These are phyloP conservation scores for Lasiodiplodia sp. DNA, from an alignment of 2,329 filamentous ascomycete genomes.

Conservation along the genomic window DNA sequence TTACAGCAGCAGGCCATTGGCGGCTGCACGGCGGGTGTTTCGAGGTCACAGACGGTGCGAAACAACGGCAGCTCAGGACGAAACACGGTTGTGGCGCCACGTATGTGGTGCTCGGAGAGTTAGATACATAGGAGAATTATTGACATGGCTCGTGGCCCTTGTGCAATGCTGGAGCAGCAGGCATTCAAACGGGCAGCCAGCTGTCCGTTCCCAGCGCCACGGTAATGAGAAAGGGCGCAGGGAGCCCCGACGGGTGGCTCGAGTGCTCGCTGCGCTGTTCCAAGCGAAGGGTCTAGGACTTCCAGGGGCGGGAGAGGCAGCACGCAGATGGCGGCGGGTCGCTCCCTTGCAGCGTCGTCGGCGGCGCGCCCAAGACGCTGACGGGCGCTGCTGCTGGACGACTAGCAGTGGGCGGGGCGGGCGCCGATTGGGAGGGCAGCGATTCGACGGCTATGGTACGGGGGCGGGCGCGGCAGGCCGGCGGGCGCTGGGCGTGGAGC, in stretches of 20 bases:
- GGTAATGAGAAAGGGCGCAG: slow-evolving; percentile 28
- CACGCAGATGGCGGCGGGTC: not conserved
- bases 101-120: slow-evolving; percentile 14
- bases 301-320: slow-evolving; percentile 21
- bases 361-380: not conserved
- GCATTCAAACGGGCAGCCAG: slow-evolving; percentile 25
- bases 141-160: slow-evolving; percentile 22
- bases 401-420: slow-evolving; percentile 8
- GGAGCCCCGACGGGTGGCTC: slow-evolving; percentile 22
- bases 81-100: slow-evolving; percentile 16
- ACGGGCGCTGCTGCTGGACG: not conserved
- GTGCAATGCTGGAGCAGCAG: slow-evolving; percentile 14
- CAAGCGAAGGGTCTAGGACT: slow-evolving; percentile 22
- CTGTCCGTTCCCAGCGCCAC: slow-evolving; percentile 27
- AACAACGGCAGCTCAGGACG: slow-evolving; percentile 13
- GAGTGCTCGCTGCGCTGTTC: slow-evolving; percentile 25
- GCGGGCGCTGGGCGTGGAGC: not conserved
- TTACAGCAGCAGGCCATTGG: slow-evolving; percentile 5
- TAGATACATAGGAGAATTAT: slow-evolving; percentile 22
- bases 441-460: not conserved
- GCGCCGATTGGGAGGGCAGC: not conserved
- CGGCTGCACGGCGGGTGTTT: slow-evolving; percentile 8
- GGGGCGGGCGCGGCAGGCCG: not conserved
- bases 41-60: not conserved
- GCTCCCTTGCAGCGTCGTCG: slow-evolving; percentile 5